phyloP scores from a whole-genome alignment of 75 land plant genomes.

The Isoetes taiwanensis region DNA sequence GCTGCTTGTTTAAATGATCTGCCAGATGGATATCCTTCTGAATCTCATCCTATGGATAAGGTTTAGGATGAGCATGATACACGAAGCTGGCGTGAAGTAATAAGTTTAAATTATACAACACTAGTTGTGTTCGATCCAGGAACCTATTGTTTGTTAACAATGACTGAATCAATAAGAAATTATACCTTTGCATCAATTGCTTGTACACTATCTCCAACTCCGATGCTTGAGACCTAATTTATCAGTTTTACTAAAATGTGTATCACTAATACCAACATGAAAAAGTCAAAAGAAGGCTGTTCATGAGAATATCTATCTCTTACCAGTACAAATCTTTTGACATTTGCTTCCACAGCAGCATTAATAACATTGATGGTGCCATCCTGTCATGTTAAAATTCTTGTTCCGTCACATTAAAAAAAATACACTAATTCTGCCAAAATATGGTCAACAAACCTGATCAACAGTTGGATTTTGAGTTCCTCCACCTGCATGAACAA shows the following conservation, averaged over 20 bases:
- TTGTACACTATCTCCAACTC: constrained; percentile 34
- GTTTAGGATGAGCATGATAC: too few relatives aligned
- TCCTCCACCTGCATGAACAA: constrained; percentile 29
- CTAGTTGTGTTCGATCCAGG: too few relatives aligned
- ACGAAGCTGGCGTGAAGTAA: too few relatives aligned
- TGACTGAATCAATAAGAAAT: too few relatives aligned
- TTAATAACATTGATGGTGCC: constrained; percentile 42
- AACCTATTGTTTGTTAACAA: too few relatives aligned
- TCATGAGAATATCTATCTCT: neutral
- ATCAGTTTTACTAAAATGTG: too few relatives aligned
- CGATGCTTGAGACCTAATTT: constrained; percentile 45
- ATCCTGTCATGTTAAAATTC: constrained; percentile 29
- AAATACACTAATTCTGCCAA: too few relatives aligned
- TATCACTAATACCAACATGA: too few relatives aligned
- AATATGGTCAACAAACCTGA: constrained; percentile 24
- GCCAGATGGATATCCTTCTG: neutral
- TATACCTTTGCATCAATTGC: constrained; percentile 36
- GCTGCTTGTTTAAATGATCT: neutral
- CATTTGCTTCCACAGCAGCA: constrained; percentile 33
- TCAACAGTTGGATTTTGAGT: constrained; percentile 26
- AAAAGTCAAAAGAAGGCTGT: neutral
- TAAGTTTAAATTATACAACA: too few relatives aligned
- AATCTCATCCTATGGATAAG: too few relatives aligned
- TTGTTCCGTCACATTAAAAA: too few relatives aligned
- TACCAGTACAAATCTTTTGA: constrained; percentile 41